Percentiles rank a stretch among this genome's conserved stretches.
Evolutionary conservation across 768 basidiomycete species (phyloP).

Genomic region (Calocybe indica): DNA sequence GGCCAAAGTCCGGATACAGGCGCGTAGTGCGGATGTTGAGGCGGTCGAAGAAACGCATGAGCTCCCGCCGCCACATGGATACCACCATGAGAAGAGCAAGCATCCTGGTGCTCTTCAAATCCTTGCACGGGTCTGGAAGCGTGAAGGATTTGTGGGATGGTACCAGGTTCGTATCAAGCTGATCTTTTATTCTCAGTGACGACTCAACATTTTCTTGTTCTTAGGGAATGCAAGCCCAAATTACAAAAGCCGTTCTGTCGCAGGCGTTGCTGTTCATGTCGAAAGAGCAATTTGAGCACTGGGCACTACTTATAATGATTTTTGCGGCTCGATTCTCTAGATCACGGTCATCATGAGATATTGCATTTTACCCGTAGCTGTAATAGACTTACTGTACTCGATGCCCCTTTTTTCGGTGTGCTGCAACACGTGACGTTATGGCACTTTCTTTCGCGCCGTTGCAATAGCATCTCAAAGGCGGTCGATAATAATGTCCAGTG

Average conservation of each 20-base stretch:
- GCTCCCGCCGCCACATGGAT: slow-evolving; percentile 30
- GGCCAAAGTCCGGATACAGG: slow-evolving; percentile 95
- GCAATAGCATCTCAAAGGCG: no score
- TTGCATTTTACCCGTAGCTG: no score
- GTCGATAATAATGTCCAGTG: no score
- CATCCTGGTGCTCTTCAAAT: slow-evolving; percentile 76
- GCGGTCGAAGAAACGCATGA: slow-evolving; percentile 36
- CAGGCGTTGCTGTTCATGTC: slow-evolving; percentile 96
- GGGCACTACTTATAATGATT: slow-evolving; percentile 69
- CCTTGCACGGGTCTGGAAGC: slow-evolving; percentile 61
- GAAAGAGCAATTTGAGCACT: slow-evolving; percentile 95
- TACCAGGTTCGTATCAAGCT: slow-evolving; percentile 65
- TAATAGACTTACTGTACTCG: no score
- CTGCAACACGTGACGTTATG: no score
- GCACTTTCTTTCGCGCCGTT: no score
- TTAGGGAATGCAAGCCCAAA: slow-evolving; percentile 95
- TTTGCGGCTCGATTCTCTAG: slow-evolving; percentile 35
- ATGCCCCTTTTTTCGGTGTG: no score
- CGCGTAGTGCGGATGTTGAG: slow-evolving; percentile 58
- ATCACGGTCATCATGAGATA: neutral
- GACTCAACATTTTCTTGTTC: slow-evolving; percentile 2
- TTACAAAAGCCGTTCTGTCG: slow-evolving; percentile 90
- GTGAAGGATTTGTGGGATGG: slow-evolving; percentile 87
- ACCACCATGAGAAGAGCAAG: slow-evolving; percentile 39
- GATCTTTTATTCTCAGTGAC: neutral